phyloP scores from a whole-genome alignment of 1,284 basidiomycete species.

The Cystobasidium sp. region DNA sequence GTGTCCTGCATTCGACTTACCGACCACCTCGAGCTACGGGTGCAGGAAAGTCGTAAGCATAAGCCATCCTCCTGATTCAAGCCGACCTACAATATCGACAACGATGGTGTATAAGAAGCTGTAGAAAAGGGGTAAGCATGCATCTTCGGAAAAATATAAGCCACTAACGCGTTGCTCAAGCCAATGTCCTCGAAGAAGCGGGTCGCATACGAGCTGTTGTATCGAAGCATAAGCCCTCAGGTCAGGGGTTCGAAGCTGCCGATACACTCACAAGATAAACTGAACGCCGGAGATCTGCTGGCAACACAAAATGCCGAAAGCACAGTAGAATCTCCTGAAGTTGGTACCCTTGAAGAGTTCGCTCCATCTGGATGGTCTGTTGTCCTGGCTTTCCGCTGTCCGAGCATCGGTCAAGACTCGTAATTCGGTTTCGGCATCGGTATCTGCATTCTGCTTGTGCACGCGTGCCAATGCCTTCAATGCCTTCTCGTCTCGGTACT shows the following conservation, averaged over 20 bases:
- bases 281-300: constrained; percentile 57
- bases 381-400: constrained; percentile 56
- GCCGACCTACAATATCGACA: constrained; percentile 17
- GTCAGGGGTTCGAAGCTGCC: not conserved
- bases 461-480: constrained; percentile 56
- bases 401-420: constrained; percentile 58
- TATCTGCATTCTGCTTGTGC: constrained; percentile 58
- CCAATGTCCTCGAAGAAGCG: constrained; percentile 20
- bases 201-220: constrained; percentile 5
- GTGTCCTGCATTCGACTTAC: not conserved
- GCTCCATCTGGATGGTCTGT: constrained; percentile 57
- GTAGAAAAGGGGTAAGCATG: not conserved
- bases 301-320: constrained; percentile 58
- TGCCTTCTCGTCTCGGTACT: constrained; percentile 58
- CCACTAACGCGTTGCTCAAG: constrained; percentile 4
- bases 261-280: constrained; percentile 56
- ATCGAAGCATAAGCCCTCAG: not conserved
- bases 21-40: constrained; percentile 16
- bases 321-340: constrained; percentile 58
- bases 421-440: constrained; percentile 56
- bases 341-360: constrained; percentile 55
- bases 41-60: not conserved
- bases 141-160: not conserved
- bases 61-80: not conserved
- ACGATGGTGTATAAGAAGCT: constrained; percentile 24